Evolutionary conservation across 129 eudicot species (phyloP).

Genomic region (Pseudognaphalium luteoalbum): DNA sequence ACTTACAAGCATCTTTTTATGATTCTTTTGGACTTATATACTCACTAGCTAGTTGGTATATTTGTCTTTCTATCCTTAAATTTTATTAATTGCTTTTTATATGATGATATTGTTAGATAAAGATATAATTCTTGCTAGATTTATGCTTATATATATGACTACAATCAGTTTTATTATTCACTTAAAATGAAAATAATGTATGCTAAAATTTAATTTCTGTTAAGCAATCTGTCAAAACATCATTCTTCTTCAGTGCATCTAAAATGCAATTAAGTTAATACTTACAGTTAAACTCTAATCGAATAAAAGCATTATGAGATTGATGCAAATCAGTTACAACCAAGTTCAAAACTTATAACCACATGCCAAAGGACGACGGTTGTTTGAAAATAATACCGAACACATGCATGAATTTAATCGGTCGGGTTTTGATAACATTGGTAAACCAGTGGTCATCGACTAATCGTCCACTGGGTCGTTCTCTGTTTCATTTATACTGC

Average conservation of each 20-base stretch:
- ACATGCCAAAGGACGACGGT: neutral
- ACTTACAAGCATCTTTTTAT: neutral
- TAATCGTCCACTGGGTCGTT: neutral
- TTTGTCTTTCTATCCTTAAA: neutral
- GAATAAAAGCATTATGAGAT: too few relatives aligned
- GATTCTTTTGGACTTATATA: neutral
- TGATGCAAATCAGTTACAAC: too few relatives aligned
- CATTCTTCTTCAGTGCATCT: too few relatives aligned
- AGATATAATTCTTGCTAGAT: too few relatives aligned
- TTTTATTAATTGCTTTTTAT: neutral
- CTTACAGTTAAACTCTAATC: too few relatives aligned
- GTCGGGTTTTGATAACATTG: too few relatives aligned
- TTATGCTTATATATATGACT: too few relatives aligned
- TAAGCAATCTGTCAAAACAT: too few relatives aligned
- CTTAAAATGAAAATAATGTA: neutral
- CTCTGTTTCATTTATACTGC: too few relatives aligned
- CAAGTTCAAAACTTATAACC: neutral
- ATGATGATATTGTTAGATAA: neutral
- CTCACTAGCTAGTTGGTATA: neutral
- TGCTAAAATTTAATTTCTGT: too few relatives aligned
- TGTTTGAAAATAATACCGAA: neutral
- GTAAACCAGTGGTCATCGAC: neutral
- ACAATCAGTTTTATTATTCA: neutral
- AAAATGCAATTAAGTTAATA: too few relatives aligned
- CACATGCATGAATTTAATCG: neutral